Evolutionary conservation across 2,329 filamentous ascomycete genomes (phyloP).

Genomic region (Penicillium sclerotiorum): DNA sequence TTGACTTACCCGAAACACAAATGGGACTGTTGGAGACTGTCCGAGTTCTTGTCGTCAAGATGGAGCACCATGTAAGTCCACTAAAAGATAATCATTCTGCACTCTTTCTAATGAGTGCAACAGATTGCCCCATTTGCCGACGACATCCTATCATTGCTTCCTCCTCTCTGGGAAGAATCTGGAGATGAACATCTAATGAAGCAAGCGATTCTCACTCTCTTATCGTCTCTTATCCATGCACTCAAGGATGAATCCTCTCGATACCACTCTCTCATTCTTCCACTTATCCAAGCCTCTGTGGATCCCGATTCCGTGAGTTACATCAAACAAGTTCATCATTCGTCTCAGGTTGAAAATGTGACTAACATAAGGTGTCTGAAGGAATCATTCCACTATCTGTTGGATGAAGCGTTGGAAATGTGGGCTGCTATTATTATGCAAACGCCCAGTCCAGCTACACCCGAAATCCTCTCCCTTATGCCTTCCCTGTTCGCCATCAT

Average conservation of each 20-base stretch:
- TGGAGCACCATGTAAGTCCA: constrained; percentile 68
- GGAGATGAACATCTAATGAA: constrained; percentile 91
- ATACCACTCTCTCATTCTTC: constrained; percentile 79
- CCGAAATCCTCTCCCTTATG: constrained; percentile 65
- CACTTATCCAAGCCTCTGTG: constrained; percentile 78
- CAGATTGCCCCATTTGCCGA: constrained; percentile 70
- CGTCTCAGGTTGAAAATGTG: background rate
- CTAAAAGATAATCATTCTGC: background rate
- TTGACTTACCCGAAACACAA: constrained; percentile 84
- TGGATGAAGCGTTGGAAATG: constrained; percentile 89
- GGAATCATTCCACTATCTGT: constrained; percentile 74
- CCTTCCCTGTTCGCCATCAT: constrained; percentile 67
- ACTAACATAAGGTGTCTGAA: constrained; percentile 17
- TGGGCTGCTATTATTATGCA: constrained; percentile 77
- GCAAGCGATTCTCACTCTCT: constrained; percentile 84
- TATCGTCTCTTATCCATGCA: constrained; percentile 80
- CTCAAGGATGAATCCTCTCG: constrained; percentile 76
- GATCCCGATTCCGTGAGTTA: constrained; percentile 68
- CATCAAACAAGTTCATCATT: background rate
- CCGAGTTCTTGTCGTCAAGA: constrained; percentile 73
- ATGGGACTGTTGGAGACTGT: constrained; percentile 88
- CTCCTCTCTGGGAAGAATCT: constrained; percentile 80
- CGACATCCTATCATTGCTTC: constrained; percentile 77
- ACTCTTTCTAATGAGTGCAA: constrained; percentile 5
- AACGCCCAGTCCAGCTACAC: constrained; percentile 61